A percentile compares a stretch with the other conserved stretches of the same genome.
These are phyloP conservation scores for Globisporangium spinosum DNA, from an alignment of 352 stramenopile species.

Conservation along the genomic window DNA sequence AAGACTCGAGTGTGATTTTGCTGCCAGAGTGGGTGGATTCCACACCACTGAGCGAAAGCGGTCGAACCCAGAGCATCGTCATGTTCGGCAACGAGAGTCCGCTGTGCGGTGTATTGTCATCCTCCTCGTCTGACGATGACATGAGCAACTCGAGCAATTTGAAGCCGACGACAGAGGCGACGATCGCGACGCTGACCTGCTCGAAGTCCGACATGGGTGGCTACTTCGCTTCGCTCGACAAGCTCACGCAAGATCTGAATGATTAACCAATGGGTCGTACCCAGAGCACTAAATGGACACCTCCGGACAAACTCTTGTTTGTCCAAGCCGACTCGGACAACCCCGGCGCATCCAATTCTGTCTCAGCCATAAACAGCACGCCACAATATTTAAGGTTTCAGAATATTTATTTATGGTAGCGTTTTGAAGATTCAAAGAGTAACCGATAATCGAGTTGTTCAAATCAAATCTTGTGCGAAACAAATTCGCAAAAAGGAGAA, in stretches of 20 bases:
- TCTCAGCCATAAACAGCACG: too few species aligned
- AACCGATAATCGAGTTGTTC: too few species aligned
- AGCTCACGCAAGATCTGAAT: neutral
- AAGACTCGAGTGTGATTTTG: neutral
- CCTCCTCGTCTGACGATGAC: too few species aligned
- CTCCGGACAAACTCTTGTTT: too few species aligned
- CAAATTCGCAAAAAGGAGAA: too few species aligned
- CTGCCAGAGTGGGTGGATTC: neutral
- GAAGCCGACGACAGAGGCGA: neutral
- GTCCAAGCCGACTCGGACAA: too few species aligned
- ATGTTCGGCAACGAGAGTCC: neutral
- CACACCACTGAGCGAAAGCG: neutral
- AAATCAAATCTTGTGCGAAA: too few species aligned
- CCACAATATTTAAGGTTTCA: too few species aligned
- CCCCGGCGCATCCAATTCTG: too few species aligned
- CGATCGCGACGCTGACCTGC: neutral
- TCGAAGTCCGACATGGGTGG: neutral
- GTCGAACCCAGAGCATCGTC: neutral
- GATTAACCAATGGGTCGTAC: neutral
- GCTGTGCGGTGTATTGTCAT: neutral
- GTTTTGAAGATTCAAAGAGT: too few species aligned
- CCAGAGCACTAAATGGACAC: too few species aligned
- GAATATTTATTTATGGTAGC: too few species aligned
- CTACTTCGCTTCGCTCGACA: conserved; percentile 1
- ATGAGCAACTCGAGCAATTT: neutral